A percentile compares a stretch with the other conserved stretches of the same genome.
Conservation (phyloP, 2,329 filamentous ascomycete species). For the Fusarium clavum region DNA sequence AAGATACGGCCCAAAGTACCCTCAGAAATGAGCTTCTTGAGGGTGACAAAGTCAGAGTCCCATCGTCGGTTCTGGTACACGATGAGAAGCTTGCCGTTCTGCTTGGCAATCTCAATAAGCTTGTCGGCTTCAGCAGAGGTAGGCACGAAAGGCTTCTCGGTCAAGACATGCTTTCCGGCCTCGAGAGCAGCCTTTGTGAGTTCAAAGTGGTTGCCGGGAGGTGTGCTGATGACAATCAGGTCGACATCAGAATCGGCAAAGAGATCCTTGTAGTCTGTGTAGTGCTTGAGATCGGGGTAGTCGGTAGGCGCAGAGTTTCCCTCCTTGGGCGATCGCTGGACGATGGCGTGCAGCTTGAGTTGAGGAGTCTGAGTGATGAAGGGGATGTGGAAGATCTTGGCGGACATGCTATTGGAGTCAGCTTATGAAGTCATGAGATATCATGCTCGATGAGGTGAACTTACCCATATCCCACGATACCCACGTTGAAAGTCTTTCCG, state of each 20-base stretch:
- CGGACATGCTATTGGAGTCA: slow-evolving; percentile 62
- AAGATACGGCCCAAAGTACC: slow-evolving; percentile 75
- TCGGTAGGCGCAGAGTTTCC: slow-evolving; percentile 76
- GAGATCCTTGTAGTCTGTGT: slow-evolving; percentile 70
- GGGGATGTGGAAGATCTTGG: slow-evolving; percentile 87
- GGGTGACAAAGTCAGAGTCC: slow-evolving; percentile 81
- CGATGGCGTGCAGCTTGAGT: slow-evolving; percentile 77
- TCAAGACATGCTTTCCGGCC: slow-evolving; percentile 80
- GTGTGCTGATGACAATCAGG: slow-evolving; percentile 77
- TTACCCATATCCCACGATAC: slow-evolving; percentile 65
- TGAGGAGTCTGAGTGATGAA: slow-evolving; percentile 74
- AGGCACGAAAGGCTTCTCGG: slow-evolving; percentile 86
- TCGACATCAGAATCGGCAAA: slow-evolving; percentile 74
- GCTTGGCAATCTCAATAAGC: slow-evolving; percentile 67
- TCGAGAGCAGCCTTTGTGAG: slow-evolving; percentile 74
- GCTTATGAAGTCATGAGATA: slow-evolving; percentile 23
- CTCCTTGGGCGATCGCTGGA: slow-evolving; percentile 76
- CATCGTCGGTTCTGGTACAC: slow-evolving; percentile 84
- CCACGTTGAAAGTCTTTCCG: slow-evolving; percentile 60
- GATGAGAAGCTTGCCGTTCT: slow-evolving; percentile 65
- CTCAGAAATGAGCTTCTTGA: slow-evolving; percentile 70
- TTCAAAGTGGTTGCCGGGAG: slow-evolving; percentile 76
- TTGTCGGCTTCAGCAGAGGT: slow-evolving; percentile 74
- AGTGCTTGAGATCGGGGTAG: slow-evolving; percentile 73
- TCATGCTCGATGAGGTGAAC: slow-evolving; percentile 26